Base-by-base conservation (phyloP, 768 basidiomycete species). In the Podaxis sp. region DNA sequence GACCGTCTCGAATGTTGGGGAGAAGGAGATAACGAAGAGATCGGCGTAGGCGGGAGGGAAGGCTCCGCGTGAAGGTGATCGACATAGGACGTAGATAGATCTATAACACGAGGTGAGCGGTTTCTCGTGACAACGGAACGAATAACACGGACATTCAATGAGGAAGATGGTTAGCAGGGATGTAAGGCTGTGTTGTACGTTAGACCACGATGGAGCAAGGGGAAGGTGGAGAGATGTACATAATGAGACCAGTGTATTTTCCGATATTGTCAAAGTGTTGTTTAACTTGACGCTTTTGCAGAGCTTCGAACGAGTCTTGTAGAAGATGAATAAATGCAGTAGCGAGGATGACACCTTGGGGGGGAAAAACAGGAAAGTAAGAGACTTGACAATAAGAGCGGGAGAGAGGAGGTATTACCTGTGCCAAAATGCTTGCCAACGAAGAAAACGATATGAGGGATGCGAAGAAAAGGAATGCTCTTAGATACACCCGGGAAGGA, bases 361-460 rank as follows among this genome's bases (percentile, higher is more conserved):
- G n/a, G 50, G 44, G 13, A 40, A n/a, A 14, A 16, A 18, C 61
- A 6, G 65, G 18, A 48, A 10, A 25, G 9, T 46, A 14, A 2
- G 40, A 50, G 16, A 53, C 44, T 7, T 40, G 23, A 28, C 18
- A 38, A 25, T 7, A 59, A 42, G 13, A 23, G 25, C 50, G 42
- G 6, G 37, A 35, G 48, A 47, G 21, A 27, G 23, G 25, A 59
- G n/a, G 3, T 50, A 69, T 23, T 44, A 83, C 86, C 84, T 13
- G 91, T 93, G 37, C 91, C 91, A 65, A 93, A 92, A 69, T 93
- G 91, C 67, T 92, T 93, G 40, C 89, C 90, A n/a, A 91, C 77
- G 71, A 93, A 93, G 69, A 93, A 93, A 16, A 88, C 66, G 14
- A 89, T 74, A 23, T 79, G 79, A 1, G 89, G 90, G 65, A 91